A percentile compares a stretch with the other conserved stretches of the same genome.
These are phyloP conservation scores for Tausonia pullulans DNA, from an alignment of 1,284 basidiomycete genomes.

Conservation along the genomic window DNA sequence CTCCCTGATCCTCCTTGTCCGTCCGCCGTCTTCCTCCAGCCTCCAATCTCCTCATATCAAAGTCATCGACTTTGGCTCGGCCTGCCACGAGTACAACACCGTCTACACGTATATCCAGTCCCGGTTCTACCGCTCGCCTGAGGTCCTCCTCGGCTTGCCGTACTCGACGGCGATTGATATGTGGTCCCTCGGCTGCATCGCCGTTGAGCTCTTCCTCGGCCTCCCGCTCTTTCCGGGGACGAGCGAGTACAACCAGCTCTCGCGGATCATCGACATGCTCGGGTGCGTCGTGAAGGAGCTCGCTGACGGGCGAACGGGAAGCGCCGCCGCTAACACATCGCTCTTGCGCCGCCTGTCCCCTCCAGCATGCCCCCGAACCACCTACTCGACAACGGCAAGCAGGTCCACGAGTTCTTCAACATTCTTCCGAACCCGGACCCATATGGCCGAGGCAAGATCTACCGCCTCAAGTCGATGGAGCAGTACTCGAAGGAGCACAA, in stretches of 20 bases:
- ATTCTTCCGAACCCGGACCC: conserved; percentile 26
- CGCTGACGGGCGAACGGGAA: conserved; percentile 4
- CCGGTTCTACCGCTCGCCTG: conserved; percentile 94
- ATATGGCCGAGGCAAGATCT: conserved; percentile 28
- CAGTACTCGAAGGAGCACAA: conserved; percentile 93
- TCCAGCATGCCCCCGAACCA: conserved; percentile 71
- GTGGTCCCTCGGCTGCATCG: conserved; percentile 99
- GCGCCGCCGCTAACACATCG: neutral
- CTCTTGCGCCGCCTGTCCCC: neutral
- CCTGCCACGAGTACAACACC: conserved; percentile 95
- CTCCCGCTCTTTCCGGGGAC: conserved; percentile 95
- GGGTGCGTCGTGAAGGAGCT: conserved; percentile 48
- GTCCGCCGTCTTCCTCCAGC: conserved; percentile 35
- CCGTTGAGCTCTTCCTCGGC: conserved; percentile 93
- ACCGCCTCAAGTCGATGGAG: conserved; percentile 79
- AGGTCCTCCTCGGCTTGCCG: conserved; percentile 87
- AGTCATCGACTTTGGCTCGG: conserved; percentile 97
- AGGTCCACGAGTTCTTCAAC: conserved; percentile 90
- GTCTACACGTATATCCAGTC: conserved; percentile 99
- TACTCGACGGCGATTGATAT: conserved; percentile 92
- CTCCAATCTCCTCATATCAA: conserved; percentile 97
- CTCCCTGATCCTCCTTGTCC: neutral
- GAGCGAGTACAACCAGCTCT: conserved; percentile 97
- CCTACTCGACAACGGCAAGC: conserved; percentile 94
- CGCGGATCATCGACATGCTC: conserved; percentile 94